Evolutionary conservation across 306 rosid genomes (phyloP).

Genomic region (Glycine tomentella): DNA sequence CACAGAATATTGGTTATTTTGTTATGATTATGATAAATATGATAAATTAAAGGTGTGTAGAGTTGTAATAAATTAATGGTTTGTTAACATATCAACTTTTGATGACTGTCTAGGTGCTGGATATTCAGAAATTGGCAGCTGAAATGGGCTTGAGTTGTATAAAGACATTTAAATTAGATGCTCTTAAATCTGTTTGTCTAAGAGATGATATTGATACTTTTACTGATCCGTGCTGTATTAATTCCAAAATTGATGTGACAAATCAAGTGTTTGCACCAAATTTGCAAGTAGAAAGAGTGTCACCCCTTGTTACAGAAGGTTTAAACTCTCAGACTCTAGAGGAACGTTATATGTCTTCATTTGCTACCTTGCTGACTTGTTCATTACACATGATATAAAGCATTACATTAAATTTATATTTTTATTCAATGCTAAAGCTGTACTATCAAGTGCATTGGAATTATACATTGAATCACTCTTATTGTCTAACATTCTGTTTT

Average conservation of each 20-base stretch:
- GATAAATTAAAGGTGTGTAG: conserved; percentile 2
- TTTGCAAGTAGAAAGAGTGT: conserved; percentile 56
- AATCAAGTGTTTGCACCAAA: conserved; percentile 49
- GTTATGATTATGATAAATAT: conserved; percentile 34
- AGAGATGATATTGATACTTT: conserved; percentile 51
- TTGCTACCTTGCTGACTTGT: conserved; percentile 35
- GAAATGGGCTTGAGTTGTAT: conserved; percentile 94
- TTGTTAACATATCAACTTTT: conserved; percentile 25
- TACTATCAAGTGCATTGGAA: background rate
- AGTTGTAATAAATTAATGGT: conserved; percentile 26
- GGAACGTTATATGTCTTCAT: conserved; percentile 44
- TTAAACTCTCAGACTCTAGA: conserved; percentile 51
- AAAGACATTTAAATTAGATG: conserved; percentile 76
- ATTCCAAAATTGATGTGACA: conserved; percentile 50
- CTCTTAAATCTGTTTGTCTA: conserved; percentile 82
- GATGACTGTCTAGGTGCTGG: conserved; percentile 68
- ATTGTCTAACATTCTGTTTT: conserved; percentile 24
- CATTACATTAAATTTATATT: conserved; percentile 3
- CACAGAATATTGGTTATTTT: conserved; percentile 8
- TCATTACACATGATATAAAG: conserved; percentile 33
- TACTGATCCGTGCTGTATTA: conserved; percentile 47
- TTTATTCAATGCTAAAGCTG: conserved; percentile 3
- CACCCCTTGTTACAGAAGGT: conserved; percentile 49
- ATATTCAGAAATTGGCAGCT: conserved; percentile 85
- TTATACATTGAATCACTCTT: background rate